A percentile compares a stretch with the other conserved stretches of the same genome.
phyloP scores from a whole-genome alignment of 1,284 basidiomycete genomes.

The Stygiomarasmius scandens region DNA sequence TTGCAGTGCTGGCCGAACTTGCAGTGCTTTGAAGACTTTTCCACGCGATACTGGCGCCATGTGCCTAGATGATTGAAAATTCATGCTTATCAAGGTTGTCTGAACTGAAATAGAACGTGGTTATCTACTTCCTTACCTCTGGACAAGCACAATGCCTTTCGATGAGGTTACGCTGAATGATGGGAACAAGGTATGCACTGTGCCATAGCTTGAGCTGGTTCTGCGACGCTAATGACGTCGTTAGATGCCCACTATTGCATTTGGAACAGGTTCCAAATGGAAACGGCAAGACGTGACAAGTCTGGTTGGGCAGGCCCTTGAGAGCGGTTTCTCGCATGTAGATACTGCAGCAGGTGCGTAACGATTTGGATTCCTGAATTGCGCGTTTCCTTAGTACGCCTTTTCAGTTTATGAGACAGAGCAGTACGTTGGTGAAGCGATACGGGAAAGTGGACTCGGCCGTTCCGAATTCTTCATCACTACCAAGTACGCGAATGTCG shows the following conservation, averaged over 20 bases:
- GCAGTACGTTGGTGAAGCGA: constrained; percentile 50
- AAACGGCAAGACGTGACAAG: constrained; percentile 8
- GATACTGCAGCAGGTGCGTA: constrained; percentile 10
- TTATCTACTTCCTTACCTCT: background rate
- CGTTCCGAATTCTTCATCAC: constrained; percentile 58
- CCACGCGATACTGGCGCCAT: too few relatives aligned
- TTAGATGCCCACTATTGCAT: constrained; percentile 10
- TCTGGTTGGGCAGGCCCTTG: constrained; percentile 6
- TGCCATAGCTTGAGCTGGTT: background rate
- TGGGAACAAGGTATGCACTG: constrained; percentile 7
- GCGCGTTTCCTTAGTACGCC: background rate
- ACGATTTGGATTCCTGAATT: background rate
- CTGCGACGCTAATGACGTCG: background rate
- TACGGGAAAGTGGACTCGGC: constrained; percentile 50
- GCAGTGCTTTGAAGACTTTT: too few relatives aligned
- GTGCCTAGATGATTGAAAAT: too few relatives aligned
- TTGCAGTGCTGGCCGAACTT: too few relatives aligned
- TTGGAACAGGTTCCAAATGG: constrained; percentile 11
- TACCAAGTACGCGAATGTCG: constrained; percentile 50
- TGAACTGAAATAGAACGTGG: background rate
- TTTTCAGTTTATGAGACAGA: constrained; percentile 54
- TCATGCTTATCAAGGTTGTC: too few relatives aligned
- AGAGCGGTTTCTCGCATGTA: constrained; percentile 7
- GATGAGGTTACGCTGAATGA: constrained; percentile 5
- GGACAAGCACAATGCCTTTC: background rate